Evolutionary conservation across 2,329 filamentous ascomycete species (phyloP).

Genomic region (Penicillium sp.): DNA sequence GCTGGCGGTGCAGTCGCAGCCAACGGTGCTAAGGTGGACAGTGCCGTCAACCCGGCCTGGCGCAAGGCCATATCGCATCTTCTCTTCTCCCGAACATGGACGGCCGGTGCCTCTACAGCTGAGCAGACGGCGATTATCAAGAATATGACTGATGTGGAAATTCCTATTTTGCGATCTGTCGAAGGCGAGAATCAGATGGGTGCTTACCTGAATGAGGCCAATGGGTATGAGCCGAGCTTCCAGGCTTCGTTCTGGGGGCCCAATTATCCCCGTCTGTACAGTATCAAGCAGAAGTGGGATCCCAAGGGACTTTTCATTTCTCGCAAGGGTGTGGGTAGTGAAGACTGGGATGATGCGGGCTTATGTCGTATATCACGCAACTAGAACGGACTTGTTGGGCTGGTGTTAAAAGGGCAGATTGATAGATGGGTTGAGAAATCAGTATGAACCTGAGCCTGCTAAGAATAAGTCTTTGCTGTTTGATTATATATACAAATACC

Average conservation of each 20-base stretch:
- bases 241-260: constrained; percentile 47
- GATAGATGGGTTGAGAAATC: not conserved
- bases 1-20: constrained; percentile 43
- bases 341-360: constrained; percentile 33
- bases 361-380: constrained; percentile 18
- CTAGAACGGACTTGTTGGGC: not conserved
- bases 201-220: constrained; percentile 46
- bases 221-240: constrained; percentile 46
- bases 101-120: constrained; percentile 28
- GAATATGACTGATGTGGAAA: constrained; percentile 36
- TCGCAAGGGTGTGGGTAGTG: constrained; percentile 30
- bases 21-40: constrained; percentile 45
- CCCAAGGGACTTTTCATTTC: constrained; percentile 35
- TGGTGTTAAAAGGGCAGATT: not conserved
- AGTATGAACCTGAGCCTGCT: not conserved
- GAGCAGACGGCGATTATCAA: constrained; percentile 43
- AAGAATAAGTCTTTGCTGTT: too few relatives aligned
- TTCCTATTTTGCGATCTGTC: constrained; percentile 28
- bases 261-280: constrained; percentile 35
- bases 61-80: constrained; percentile 49
- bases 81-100: constrained; percentile 33
- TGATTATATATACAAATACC: not conserved
- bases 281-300: constrained; percentile 39
- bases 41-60: constrained; percentile 47
- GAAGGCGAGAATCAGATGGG: constrained; percentile 32